These are phyloP conservation scores for Echeveria elegans DNA, from an alignment of 164 flowering plant species.

Conservation along the genomic window DNA sequence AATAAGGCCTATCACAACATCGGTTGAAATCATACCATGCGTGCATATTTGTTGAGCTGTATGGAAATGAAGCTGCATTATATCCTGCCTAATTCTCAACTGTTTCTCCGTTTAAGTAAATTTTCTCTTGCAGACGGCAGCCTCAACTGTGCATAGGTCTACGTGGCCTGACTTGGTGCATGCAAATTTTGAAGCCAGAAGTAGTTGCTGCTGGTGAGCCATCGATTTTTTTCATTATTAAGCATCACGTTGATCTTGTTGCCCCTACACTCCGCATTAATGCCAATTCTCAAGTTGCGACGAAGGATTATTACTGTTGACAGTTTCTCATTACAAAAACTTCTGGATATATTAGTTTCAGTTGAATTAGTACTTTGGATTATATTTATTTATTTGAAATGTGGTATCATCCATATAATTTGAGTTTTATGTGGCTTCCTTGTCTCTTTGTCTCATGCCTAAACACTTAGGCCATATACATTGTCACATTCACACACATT, in stretches of 20 bases:
- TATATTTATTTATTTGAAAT: not conserved
- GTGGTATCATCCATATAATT: conserved; percentile 20
- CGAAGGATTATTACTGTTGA: too few species aligned
- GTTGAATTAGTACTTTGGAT: too few species aligned
- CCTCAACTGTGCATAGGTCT: not conserved
- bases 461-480: conserved; percentile 16
- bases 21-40: not conserved
- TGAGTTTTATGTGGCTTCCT: conserved; percentile 20
- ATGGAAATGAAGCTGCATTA: not conserved
- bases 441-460: conserved; percentile 28
- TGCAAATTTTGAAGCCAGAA: not conserved
- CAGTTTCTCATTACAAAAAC: too few species aligned
- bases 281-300: not conserved
- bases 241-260: not conserved
- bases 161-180: conserved; percentile 1
- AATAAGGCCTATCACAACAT: not conserved
- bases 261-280: not conserved
- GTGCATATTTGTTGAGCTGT: not conserved
- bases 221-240: not conserved
- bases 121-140: not conserved
- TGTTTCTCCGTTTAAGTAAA: not conserved
- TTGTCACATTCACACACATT: too few species aligned
- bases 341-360: too few species aligned
- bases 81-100: not conserved
- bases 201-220: not conserved